Percentiles rank a stretch among this genome's conserved stretches.
phyloP scores from a whole-genome alignment of 345 rosid species.

The Eucalyptus sp. region DNA sequence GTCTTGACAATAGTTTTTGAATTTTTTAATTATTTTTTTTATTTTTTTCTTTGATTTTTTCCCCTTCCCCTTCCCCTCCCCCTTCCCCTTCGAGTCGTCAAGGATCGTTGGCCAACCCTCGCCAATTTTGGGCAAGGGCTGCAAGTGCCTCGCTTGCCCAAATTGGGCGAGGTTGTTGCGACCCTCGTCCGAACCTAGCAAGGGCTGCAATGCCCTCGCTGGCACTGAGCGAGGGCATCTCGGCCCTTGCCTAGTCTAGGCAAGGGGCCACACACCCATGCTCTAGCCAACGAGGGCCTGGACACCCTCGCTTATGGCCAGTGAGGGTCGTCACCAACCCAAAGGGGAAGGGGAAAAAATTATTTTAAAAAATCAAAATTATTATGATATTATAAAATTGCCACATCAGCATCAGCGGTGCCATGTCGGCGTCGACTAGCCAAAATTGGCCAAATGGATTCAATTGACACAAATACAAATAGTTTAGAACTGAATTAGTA shows the following conservation, averaged over 20 bases:
- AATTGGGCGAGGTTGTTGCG: fast-evolving
- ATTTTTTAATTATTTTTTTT: no score
- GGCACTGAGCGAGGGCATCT: fast-evolving
- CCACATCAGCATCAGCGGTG: fast-evolving
- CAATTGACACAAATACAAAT: fast-evolving
- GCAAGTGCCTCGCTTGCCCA: no score
- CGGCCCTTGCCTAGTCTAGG: fast-evolving
- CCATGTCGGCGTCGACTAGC: fast-evolving
- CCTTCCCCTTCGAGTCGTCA: no score
- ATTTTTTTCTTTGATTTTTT: no score
- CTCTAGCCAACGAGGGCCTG: fast-evolving
- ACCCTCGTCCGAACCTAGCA: no score
- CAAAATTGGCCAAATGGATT: fast-evolving
- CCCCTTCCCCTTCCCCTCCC: no score
- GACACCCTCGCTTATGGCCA: no score
- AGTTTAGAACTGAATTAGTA: fast-evolving
- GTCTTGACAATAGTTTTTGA: no score
- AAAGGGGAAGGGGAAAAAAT: no score
- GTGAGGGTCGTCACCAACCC: fast-evolving
- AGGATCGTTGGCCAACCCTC: fast-evolving
- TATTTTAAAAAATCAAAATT: no score
- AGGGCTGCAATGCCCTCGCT: fast-evolving
- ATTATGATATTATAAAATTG: no score
- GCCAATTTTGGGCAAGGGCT: fast-evolving
- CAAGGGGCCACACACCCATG: no score